These are phyloP conservation scores for Microsporum ferrugineum DNA, from an alignment of 2,329 filamentous ascomycete genomes.

Conservation along the genomic window DNA sequence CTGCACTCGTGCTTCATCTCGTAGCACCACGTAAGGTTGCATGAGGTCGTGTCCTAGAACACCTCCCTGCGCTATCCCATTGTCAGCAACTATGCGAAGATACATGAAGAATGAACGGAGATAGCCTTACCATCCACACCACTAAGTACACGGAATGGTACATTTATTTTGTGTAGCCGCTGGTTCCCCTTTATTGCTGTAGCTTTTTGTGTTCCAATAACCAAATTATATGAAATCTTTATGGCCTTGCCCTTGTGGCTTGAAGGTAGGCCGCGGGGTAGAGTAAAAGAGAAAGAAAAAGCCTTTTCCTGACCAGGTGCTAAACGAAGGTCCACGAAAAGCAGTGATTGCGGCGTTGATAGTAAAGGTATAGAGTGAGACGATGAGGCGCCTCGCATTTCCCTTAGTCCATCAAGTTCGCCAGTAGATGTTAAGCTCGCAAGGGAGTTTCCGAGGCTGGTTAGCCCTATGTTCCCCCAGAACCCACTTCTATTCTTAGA, in stretches of 20 bases:
- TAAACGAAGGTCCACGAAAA: conserved; percentile 86
- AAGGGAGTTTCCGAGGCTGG: conserved; percentile 73
- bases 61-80: conserved; percentile 53
- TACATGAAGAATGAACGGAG: background rate
- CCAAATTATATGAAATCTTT: conserved; percentile 82
- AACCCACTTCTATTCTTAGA: conserved; percentile 58
- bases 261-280: conserved; percentile 83
- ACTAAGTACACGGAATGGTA: conserved; percentile 85
- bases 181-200: conserved; percentile 66
- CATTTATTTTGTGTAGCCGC: conserved; percentile 74
- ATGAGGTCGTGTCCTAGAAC: conserved; percentile 89
- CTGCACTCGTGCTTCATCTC: conserved; percentile 63
- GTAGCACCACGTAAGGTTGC: conserved; percentile 80
- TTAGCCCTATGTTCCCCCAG: conserved; percentile 76
- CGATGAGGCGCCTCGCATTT: conserved; percentile 81
- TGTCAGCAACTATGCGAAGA: conserved; percentile 2
- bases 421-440: conserved; percentile 75
- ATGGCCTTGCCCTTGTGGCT: conserved; percentile 84
- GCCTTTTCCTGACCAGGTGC: conserved; percentile 78
- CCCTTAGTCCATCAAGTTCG: conserved; percentile 85
- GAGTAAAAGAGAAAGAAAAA: conserved; percentile 73
- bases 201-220: conserved; percentile 81
- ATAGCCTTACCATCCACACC: conserved; percentile 61
- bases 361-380: conserved; percentile 79
- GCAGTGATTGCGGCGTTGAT: conserved; percentile 87